A percentile compares a stretch with the other conserved stretches of the same genome.
phyloP scores from a whole-genome alignment of 306 rosid species.

The barrel medic (Medicago truncatula) region DNA sequence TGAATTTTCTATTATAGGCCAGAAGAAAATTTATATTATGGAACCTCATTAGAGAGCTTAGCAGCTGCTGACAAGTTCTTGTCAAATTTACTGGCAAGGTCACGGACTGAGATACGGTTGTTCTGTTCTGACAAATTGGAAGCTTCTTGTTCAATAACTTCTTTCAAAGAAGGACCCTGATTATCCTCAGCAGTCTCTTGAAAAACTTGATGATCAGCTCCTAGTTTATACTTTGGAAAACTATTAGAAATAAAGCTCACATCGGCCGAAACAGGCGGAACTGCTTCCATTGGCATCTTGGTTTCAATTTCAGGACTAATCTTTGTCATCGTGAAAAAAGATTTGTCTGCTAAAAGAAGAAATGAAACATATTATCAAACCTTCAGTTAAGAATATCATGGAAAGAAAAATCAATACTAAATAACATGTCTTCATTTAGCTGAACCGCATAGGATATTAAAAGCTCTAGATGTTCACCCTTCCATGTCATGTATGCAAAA shows the following conservation, averaged over 20 bases:
- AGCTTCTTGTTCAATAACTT: slow-evolving; percentile 80
- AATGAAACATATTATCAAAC: slow-evolving; percentile 34
- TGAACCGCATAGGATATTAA: slow-evolving; percentile 3
- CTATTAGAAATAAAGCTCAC: slow-evolving; percentile 77
- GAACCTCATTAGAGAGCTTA: slow-evolving; percentile 89
- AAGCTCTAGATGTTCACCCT: slow-evolving; percentile 8
- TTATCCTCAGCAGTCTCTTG: slow-evolving; percentile 75
- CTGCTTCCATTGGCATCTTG: slow-evolving; percentile 60
- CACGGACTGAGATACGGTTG: slow-evolving; percentile 97
- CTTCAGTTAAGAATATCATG: slow-evolving; percentile 20
- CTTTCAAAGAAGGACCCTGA: slow-evolving; percentile 75
- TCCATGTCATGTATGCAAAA: not conserved
- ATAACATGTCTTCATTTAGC: slow-evolving; percentile 18
- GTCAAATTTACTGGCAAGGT: slow-evolving; percentile 96
- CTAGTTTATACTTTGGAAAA: slow-evolving; percentile 88
- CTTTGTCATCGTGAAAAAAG: slow-evolving; percentile 73
- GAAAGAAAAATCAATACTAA: slow-evolving; percentile 32
- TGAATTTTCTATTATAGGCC: not conserved
- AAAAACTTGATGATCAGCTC: slow-evolving; percentile 74
- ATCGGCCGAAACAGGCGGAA: slow-evolving; percentile 81
- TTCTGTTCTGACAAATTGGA: slow-evolving; percentile 79
- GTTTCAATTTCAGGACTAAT: slow-evolving; percentile 79
- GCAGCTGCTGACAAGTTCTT: slow-evolving; percentile 94
- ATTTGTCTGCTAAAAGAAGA: slow-evolving; percentile 45
- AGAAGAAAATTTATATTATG: slow-evolving; percentile 31